phyloP scores from a whole-genome alignment of 441 rosid species.

The Populus hybrid region DNA sequence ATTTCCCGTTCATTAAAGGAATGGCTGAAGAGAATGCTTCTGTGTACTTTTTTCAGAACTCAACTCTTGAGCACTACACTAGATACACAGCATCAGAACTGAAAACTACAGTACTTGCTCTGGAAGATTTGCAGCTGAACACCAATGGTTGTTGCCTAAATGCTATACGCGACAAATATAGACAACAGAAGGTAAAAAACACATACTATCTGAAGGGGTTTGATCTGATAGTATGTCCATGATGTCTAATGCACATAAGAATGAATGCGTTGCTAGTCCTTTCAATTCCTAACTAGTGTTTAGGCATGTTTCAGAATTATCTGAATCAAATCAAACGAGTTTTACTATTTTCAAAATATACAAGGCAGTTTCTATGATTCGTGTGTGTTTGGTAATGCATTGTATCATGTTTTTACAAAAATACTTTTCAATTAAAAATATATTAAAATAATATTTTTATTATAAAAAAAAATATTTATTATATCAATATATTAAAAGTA shows the following conservation, averaged over 20 bases:
- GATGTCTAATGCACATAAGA: neutral
- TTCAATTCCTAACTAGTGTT: neutral
- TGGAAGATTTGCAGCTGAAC: conserved; percentile 76
- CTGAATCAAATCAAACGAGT: neutral
- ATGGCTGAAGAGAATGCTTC: conserved; percentile 18
- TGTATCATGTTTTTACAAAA: no score
- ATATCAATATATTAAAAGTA: no score
- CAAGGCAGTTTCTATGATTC: neutral
- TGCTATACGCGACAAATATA: conserved; percentile 70
- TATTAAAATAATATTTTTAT: no score
- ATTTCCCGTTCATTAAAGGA: neutral
- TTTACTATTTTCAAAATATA: neutral
- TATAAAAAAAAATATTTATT: no score
- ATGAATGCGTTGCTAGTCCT: neutral
- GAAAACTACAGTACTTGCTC: conserved; percentile 59
- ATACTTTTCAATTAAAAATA: no score
- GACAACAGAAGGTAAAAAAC: conserved; percentile 62
- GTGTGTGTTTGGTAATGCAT: no score
- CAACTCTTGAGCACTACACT: conserved; percentile 80
- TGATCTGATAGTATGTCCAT: neutral
- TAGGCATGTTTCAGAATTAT: neutral
- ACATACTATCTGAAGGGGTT: neutral
- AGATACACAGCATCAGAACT: conserved; percentile 57
- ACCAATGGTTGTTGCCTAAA: conserved; percentile 52
- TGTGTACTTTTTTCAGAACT: conserved; percentile 47